phyloP scores from a whole-genome alignment of 202 grass and related monocot species.

The Panicum hallii region DNA sequence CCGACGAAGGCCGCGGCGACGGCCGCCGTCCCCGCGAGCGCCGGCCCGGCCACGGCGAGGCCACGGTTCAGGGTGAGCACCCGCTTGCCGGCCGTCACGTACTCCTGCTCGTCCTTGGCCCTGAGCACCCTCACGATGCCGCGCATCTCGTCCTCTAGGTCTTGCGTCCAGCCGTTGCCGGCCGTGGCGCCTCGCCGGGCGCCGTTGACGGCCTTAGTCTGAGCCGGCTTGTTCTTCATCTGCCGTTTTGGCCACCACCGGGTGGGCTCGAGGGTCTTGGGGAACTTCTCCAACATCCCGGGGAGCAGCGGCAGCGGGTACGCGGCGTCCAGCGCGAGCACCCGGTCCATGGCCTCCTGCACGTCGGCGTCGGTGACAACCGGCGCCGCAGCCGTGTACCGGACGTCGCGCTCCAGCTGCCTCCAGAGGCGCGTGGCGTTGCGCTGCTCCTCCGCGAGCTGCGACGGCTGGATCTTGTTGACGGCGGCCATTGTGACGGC shows the following conservation, averaged over 20 bases:
- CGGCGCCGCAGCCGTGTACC: not conserved
- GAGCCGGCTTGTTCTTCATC: not conserved
- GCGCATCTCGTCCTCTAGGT: constrained; percentile 73
- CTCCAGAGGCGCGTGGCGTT: constrained; percentile 69
- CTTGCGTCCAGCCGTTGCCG: constrained; percentile 66
- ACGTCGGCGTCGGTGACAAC: constrained; percentile 21
- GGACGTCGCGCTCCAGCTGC: constrained; percentile 57
- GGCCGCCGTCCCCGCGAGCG: constrained; percentile 49
- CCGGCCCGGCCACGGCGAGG: constrained; percentile 50
- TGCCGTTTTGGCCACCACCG: constrained; percentile 64
- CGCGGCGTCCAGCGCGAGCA: constrained; percentile 77
- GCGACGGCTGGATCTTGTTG: constrained; percentile 80
- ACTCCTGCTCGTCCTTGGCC: constrained; percentile 59
- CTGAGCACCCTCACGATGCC: constrained; percentile 54
- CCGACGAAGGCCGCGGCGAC: constrained; percentile 47
- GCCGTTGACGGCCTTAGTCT: not conserved
- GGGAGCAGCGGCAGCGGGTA: constrained; percentile 68
- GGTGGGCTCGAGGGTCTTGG: constrained; percentile 49
- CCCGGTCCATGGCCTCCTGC: constrained; percentile 47
- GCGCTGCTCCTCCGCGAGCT: constrained; percentile 82
- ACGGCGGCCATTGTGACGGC: constrained; percentile 51
- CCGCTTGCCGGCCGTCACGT: constrained; percentile 33
- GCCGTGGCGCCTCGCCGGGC: not conserved
- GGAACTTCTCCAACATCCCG: constrained; percentile 80
- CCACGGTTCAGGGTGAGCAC: constrained; percentile 44